Evolutionary conservation across 2,329 filamentous ascomycete species (phyloP).

Genomic region (Cladosporium halotolerans): DNA sequence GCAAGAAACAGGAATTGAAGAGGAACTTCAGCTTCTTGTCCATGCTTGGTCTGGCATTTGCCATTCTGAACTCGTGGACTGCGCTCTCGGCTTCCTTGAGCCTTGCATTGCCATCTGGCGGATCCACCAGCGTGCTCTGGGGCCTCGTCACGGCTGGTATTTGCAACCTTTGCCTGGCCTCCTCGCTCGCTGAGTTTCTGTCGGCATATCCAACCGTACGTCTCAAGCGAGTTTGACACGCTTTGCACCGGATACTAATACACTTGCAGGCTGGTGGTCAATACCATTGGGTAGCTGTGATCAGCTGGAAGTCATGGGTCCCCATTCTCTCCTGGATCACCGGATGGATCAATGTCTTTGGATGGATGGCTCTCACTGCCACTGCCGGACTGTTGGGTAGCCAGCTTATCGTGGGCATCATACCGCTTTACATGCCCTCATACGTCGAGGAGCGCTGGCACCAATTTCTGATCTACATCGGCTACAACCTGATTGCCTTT

Average conservation of each 20-base stretch:
- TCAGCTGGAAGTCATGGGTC: slow-evolving; percentile 55
- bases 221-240: background rate
- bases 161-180: slow-evolving; percentile 64
- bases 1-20: slow-evolving; percentile 52
- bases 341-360: slow-evolving; percentile 67
- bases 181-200: slow-evolving; percentile 61
- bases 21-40: slow-evolving; percentile 53
- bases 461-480: slow-evolving; percentile 67
- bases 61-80: slow-evolving; percentile 59
- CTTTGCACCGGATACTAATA: background rate
- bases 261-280: slow-evolving; percentile 38
- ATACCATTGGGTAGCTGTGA: slow-evolving; percentile 67
- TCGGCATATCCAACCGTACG: slow-evolving; percentile 48
- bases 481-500: slow-evolving; percentile 55
- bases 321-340: slow-evolving; percentile 63
- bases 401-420: slow-evolving; percentile 60
- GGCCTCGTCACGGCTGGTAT: slow-evolving; percentile 53
- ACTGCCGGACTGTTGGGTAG: slow-evolving; percentile 63
- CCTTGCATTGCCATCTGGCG: slow-evolving; percentile 63
- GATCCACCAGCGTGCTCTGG: slow-evolving; percentile 67
- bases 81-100: slow-evolving; percentile 53
- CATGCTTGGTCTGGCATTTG: slow-evolving; percentile 58
- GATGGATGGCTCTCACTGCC: slow-evolving; percentile 64
- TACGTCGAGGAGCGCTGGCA: slow-evolving; percentile 60
- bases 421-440: slow-evolving; percentile 53